Evolutionary conservation across 768 basidiomycete species (phyloP), one percentile per base, ranked within the genome.

Genomic region (Asterophora lycoperdoides): DNA sequence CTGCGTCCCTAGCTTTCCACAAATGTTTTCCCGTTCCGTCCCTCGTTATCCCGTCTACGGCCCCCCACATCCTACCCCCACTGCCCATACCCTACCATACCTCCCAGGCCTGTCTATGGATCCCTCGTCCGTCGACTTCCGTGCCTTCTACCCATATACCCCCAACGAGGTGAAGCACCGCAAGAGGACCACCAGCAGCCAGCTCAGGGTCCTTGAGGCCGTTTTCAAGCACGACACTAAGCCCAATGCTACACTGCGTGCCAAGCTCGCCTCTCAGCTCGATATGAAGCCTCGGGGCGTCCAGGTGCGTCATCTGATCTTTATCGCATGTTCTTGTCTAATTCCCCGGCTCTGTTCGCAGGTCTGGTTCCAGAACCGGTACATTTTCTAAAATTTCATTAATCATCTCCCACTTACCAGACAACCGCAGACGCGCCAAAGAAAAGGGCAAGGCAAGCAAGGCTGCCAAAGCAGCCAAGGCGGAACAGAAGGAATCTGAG

Each of bases 201-300:
- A 98, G 71, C 84, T 96, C 62, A 85, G 85, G 68, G 80, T 91
- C 56, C 82, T 98, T 56, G 95, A 98, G 66, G 74, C 79, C 50
- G 76, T 93, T 57, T 98, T 95, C 68, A 81, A 80, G 59, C 75
- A 78, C 57, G 92, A 93, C 68, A 90, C 90, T 48, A 98, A 98
- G 66, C 94, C 95, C 13, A 93, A 93, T 65, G 85, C 83, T 33
- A 69, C 77, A 6, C 71, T 87, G 32, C 78, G 95, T 58, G 90
- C 89, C 65, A 75, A 80, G 54, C 80, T 98, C 45, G 87, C 93
- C 0, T 69, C 76, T 8, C 77, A 92, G 69, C 80, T 97, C 49
- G 84, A 83, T 53, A 98, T 98, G 94, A 88, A 89, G 8, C 82
- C 92, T 17, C 75, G 94, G 52, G 92, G 91, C n/a, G 89, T 98